Percentiles rank a stretch among this genome's conserved stretches.
Evolutionary conservation across 305 asterid genomes (phyloP).

Genomic region (Fraxinus ornus): DNA sequence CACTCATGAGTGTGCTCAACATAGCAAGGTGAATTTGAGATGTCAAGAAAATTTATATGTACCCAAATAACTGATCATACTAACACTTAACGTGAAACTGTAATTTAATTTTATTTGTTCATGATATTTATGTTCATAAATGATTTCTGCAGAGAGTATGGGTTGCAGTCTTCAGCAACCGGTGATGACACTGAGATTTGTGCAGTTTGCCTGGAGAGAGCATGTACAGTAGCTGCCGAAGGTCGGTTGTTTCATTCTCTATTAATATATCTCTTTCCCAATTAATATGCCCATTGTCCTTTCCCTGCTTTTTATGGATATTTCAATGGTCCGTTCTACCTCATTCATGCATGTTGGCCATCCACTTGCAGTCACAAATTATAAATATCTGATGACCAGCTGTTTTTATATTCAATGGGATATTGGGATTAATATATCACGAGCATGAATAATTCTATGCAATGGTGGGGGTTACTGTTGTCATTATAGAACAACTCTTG

Average conservation of each 20-base stretch:
- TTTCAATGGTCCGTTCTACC: background rate
- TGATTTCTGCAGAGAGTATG: constrained; percentile 67
- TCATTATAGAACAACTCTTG: background rate
- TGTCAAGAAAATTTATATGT: background rate
- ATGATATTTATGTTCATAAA: background rate
- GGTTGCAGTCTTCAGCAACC: constrained; percentile 65
- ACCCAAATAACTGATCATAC: background rate
- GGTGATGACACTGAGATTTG: constrained; percentile 74
- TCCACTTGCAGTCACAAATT: background rate
- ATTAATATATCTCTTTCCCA: background rate
- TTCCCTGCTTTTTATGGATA: background rate
- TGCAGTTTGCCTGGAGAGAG: constrained; percentile 91
- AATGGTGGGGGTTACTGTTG: background rate
- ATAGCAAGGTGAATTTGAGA: constrained; percentile 71
- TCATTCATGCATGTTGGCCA: background rate
- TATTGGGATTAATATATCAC: background rate
- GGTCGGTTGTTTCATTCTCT: constrained; percentile 37
- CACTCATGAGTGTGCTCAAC: constrained; percentile 83
- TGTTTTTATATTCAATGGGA: background rate
- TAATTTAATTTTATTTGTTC: background rate
- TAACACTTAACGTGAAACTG: background rate
- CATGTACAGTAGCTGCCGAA: constrained; percentile 84
- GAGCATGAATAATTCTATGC: background rate
- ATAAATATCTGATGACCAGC: background rate
- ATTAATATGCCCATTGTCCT: background rate